A percentile compares a stretch with the other conserved stretches of the same genome.
Conservation (phyloP, 441 rosid species). For the Erodium trifolium region DNA sequence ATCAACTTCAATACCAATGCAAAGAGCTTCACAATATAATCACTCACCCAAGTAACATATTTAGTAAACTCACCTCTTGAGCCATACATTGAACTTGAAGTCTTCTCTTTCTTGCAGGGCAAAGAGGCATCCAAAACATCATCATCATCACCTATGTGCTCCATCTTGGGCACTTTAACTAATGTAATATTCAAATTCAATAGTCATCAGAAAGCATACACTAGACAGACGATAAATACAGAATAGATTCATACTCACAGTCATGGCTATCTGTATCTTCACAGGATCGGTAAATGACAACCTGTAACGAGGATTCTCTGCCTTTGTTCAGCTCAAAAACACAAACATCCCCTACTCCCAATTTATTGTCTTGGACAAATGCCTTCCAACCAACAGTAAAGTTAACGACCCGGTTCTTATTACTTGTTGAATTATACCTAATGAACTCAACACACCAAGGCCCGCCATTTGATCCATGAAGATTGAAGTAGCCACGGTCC, state of each 20-base stretch:
- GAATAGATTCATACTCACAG: neutral
- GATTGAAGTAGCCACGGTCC: neutral
- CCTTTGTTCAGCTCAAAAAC: slow-evolving; percentile 1
- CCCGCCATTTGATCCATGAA: neutral
- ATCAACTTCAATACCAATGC: neutral
- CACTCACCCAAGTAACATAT: neutral
- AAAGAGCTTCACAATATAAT: neutral
- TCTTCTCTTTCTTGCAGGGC: too few species aligned
- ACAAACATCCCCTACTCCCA: slow-evolving; percentile 5
- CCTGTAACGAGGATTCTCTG: neutral
- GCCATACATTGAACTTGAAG: neutral
- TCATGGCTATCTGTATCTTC: neutral
- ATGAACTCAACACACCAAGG: neutral
- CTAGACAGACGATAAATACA: neutral
- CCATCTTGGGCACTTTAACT: neutral
- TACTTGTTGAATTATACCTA: neutral
- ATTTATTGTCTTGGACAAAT: slow-evolving; percentile 1
- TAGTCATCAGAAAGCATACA: too few species aligned
- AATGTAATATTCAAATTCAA: neutral
- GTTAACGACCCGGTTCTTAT: neutral
- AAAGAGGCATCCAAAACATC: too few species aligned
- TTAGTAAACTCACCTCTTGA: neutral
- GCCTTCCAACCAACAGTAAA: slow-evolving; percentile 1
- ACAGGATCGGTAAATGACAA: slow-evolving; percentile 1
- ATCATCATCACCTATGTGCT: neutral